Conservation (phyloP, 208 protist genomes). For the Trypanosoma brucei region DNA sequence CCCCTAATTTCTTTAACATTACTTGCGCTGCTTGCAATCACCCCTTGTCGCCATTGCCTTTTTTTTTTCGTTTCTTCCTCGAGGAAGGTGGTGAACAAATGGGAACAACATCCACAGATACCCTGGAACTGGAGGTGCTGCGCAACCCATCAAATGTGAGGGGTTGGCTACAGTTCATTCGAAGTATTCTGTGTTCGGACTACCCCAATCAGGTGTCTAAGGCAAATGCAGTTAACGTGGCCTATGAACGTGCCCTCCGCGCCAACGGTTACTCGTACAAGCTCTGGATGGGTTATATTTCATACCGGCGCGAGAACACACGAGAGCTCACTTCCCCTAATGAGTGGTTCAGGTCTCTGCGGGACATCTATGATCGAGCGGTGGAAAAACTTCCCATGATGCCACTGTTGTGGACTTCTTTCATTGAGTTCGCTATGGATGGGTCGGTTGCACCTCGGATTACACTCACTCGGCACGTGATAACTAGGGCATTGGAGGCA, state of each 20-base stretch:
- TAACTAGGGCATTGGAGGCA: constrained; percentile 36
- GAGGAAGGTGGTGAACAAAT: background rate
- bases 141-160: constrained; percentile 40
- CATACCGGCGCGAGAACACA: constrained; percentile 50
- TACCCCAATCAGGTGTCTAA: constrained; percentile 27
- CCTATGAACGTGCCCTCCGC: constrained; percentile 70
- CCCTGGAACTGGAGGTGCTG: constrained; percentile 68
- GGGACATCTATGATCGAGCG: constrained; percentile 67
- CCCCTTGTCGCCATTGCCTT: no score
- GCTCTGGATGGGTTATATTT: constrained; percentile 70
- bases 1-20: no score
- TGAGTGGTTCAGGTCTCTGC: constrained; percentile 66
- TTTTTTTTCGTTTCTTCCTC: no score
- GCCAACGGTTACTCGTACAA: constrained; percentile 77
- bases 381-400: constrained; percentile 66
- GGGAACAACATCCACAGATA: constrained; percentile 14
- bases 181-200: constrained; percentile 13
- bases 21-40: no score
- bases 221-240: constrained; percentile 59
- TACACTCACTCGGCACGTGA: constrained; percentile 58
- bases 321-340: constrained; percentile 26
- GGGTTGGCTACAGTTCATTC: constrained; percentile 60
- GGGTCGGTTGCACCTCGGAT: constrained; percentile 36
- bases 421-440: constrained; percentile 64
- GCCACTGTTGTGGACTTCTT: constrained; percentile 69